Percentiles rank a stretch among this genome's conserved stretches.
phyloP scores from a whole-genome alignment of 2,329 filamentous ascomycete species.

The Ophiosphaerella korrae region DNA sequence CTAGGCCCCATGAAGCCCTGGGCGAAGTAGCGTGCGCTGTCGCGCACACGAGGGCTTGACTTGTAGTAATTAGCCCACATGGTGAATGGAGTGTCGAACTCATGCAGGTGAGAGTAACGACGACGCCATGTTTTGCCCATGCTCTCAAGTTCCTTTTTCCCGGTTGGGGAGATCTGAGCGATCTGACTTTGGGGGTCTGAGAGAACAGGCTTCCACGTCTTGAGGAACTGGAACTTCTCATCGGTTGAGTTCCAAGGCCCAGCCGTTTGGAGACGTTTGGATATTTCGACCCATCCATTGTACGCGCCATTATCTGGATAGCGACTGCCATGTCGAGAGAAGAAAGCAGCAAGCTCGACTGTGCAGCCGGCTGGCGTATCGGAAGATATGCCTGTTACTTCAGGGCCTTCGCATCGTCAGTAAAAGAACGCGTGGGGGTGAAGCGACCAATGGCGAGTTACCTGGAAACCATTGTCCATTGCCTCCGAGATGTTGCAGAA shows the following conservation, averaged over 20 bases:
- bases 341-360: conserved; percentile 65
- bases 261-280: conserved; percentile 57
- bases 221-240: conserved; percentile 60
- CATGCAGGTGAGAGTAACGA: conserved; percentile 56
- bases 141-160: conserved; percentile 65
- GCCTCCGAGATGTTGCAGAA: conserved; percentile 45
- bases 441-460: conserved; percentile 1
- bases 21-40: conserved; percentile 66
- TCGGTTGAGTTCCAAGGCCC: conserved; percentile 59
- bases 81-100: conserved; percentile 57
- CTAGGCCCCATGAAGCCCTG: conserved; percentile 65
- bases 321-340: conserved; percentile 66
- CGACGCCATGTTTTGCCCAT: conserved; percentile 58
- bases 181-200: conserved; percentile 62
- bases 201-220: conserved; percentile 63
- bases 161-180: conserved; percentile 63
- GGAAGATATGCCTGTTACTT: conserved; percentile 61
- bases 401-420: conserved; percentile 52
- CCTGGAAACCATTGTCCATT: conserved; percentile 49
- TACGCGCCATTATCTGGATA: conserved; percentile 68
- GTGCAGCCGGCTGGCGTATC: conserved; percentile 61
- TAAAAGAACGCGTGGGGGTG: background rate
- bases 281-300: conserved; percentile 56
- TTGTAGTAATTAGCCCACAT: conserved; percentile 70
- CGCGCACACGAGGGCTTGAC: conserved; percentile 59